Percentiles rank a stretch among this genome's conserved stretches.
Conservation (phyloP, 257 asterid species). For the Nicotiana attenuata region DNA sequence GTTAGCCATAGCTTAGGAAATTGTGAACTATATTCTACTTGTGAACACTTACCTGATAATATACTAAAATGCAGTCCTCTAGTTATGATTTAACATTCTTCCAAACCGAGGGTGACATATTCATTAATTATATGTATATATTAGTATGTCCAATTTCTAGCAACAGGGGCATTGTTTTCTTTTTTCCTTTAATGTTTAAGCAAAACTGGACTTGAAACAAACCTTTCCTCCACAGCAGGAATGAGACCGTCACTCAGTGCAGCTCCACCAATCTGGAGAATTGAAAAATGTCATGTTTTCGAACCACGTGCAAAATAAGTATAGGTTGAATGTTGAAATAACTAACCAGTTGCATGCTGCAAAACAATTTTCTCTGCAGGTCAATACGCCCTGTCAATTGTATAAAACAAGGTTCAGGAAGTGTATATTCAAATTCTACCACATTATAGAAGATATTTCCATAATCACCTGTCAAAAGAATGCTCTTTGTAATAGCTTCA, state of each 20-base stretch:
- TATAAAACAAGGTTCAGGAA: conserved; percentile 17
- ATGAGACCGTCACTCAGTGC: conserved; percentile 75
- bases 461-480: conserved; percentile 68
- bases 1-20: background rate
- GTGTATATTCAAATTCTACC: conserved; percentile 11
- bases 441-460: conserved; percentile 5
- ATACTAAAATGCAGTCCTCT: background rate
- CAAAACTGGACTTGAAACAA: conserved; percentile 14
- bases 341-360: conserved; percentile 96
- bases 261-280: conserved; percentile 83
- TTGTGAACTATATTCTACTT: background rate
- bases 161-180: background rate
- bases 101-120: background rate
- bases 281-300: conserved; percentile 18
- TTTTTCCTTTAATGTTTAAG: background rate
- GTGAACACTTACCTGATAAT: background rate
- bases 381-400: conserved; percentile 73
- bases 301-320: background rate
- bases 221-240: conserved; percentile 98
- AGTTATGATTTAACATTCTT: background rate
- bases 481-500: conserved; percentile 93
- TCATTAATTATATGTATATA: background rate
- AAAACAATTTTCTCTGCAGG: conserved; percentile 88
- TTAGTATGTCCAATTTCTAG: background rate
- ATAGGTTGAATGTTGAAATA: conserved; percentile 10